Evolutionary conservation across 2,329 filamentous ascomycete genomes (phyloP), one percentile per base, ranked within the genome.

Genomic region (Tolypocladium endophyticum): DNA sequence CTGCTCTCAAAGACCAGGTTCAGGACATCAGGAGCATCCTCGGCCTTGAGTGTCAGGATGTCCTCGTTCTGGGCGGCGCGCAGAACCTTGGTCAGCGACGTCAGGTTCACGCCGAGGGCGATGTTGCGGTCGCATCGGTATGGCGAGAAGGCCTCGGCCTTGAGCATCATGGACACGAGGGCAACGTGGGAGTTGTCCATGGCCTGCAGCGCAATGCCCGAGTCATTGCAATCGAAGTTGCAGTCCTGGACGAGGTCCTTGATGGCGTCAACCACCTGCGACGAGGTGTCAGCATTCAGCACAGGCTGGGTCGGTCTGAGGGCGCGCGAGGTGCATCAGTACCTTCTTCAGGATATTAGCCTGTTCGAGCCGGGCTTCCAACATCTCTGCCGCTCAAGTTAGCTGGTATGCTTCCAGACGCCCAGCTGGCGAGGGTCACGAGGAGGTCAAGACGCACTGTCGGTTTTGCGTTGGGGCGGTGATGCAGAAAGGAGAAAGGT

Each of bases 161-260:
- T 94, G 75, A 99, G 89, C 83, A 96, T 87, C 94, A 99, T 99
- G 66, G 94, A 97, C 58, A 99, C 94, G 59, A 99, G 90, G 63
- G 94, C 94, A 69, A 99, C 94, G 79, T 99, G 94, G 57, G 92
- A 97, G 85, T 97, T 99, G 82, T 99, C 94, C 95, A 99, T 99
- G 71, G 94, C 94, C 79, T 99, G 94, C 60, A 99, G 89, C 57
- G 93, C 92, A 71, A 99, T 94, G 64, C 94, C 94, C 59, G 91
- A 93, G 83, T 99, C 95, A 88, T 97, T 99, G 88, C 95, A 99
- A 83, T 99, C 94, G 80, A 99, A 99, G 80, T 99, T 99, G 87
- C 94, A 99, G 80, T 99, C 94, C 78, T 97, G 94, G 58, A 99
- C 94, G 57, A 99, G 87, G 71, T 99, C 94, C 79, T 97, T 97